Base-by-base conservation (phyloP, 2,329 filamentous ascomycete genomes). In the Cladophialophora yegresii region DNA sequence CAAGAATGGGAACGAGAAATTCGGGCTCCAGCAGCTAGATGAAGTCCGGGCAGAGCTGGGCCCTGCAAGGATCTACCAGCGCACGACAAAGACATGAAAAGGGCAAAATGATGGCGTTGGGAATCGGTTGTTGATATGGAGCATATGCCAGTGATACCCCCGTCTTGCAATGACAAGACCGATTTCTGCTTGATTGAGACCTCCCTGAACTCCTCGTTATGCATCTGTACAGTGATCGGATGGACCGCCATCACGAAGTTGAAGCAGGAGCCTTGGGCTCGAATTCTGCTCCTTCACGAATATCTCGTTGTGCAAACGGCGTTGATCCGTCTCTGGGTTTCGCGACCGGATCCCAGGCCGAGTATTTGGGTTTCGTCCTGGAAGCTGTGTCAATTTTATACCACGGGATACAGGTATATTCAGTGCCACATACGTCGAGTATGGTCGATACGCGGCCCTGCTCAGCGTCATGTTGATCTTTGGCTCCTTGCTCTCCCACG, bases 11-110 rank as follows among this genome's bases (percentile, higher is more conserved):
- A 91, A 89, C 74, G 87, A 89, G 69, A 89, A 90, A 75, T 90
- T 85, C 65, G 95, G 95, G 0, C 83, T 97, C 69, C 88, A 91
- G 77, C 91, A 98, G 80, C 81, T 98, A 65, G 95, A 98, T 70
- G 93, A 98, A 78, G 89, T 99, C 58, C 84, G 95, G 59, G 84
- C 85, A 68, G 91, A 87, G 6, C 77, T 97, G 62, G 93, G 93
- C 0, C 90, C 90, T 28, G 89, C 92, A 32, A 85, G 87, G 65
- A 76, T 96, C 62, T 73, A 71, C 49, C 74, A 75, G 40, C 73
- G 71, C 62, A 76, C 72, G 30, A 65, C 66, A 61, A 71, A 69
- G 56, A 58, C 64, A 64, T 70, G 61, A 68, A 53, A 57, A 12
- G 33, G 7, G 16, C 22, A 33, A 54, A 43, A 30, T 47, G 5